A percentile compares a stretch with the other conserved stretches of the same genome.
These are phyloP conservation scores for Fistulifera solaris DNA, from an alignment of 108 stramenopile species.

Conservation along the genomic window DNA sequence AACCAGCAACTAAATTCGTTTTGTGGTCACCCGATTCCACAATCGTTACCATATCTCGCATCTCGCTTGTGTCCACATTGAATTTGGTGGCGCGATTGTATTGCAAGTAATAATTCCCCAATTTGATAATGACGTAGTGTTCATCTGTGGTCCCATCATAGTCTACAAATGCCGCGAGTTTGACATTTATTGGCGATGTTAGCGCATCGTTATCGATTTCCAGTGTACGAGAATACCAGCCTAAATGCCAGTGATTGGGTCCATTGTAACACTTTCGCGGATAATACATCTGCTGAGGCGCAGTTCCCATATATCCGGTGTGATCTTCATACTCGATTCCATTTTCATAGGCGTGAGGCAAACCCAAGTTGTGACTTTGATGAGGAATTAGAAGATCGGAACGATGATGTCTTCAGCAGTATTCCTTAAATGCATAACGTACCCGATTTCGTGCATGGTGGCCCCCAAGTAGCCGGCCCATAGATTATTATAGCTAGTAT, in stretches of 20 bases:
- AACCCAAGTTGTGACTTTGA: conserved; percentile 4
- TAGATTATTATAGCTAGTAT: neutral
- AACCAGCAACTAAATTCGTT: neutral
- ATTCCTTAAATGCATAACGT: neutral
- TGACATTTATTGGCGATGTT: too few relatives aligned
- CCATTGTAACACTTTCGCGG: conserved; percentile 8
- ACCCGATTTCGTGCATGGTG: conserved; percentile 4
- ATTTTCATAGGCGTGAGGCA: conserved; percentile 4
- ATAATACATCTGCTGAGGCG: neutral
- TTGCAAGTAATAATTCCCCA: neutral
- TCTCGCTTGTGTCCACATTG: conserved; percentile 8
- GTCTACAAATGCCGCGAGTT: conserved; percentile 5
- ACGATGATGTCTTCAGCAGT: too few relatives aligned
- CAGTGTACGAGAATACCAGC: conserved; percentile 1
- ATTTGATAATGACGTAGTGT: neutral
- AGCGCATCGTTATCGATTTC: neutral
- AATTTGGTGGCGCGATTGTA: conserved; percentile 4
- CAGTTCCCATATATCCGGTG: conserved; percentile 6
- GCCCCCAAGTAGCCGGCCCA: conserved; percentile 1
- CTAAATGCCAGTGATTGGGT: conserved; percentile 2
- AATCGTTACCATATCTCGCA: conserved; percentile 3
- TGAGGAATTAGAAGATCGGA: neutral
- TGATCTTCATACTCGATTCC: conserved; percentile 5
- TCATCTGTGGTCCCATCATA: neutral
- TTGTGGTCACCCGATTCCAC: too few relatives aligned